Conservation (phyloP, 345 rosid species). For the Boechera stricta region DNA sequence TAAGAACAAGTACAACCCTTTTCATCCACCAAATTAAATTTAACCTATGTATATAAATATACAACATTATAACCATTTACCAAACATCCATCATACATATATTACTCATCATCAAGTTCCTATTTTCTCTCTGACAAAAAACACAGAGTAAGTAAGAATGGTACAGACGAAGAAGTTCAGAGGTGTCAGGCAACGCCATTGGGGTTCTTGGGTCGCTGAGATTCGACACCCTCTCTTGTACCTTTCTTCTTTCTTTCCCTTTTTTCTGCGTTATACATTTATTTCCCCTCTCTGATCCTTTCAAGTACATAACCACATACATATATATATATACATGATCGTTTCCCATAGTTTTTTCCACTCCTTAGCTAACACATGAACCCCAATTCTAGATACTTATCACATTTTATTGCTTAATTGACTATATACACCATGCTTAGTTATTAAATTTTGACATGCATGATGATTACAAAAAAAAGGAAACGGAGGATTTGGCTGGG, state of each 20-base stretch:
- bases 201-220: constrained; percentile 95
- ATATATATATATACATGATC: constrained; percentile 20
- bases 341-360: background rate
- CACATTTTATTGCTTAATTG: background rate
- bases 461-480: constrained; percentile 39
- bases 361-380: constrained; percentile 24
- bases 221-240: constrained; percentile 88
- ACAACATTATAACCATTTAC: constrained; percentile 40
- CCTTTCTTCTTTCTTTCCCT: constrained; percentile 40
- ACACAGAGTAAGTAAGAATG: constrained; percentile 52
- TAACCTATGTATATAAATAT: constrained; percentile 46
- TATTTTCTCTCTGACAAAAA: constrained; percentile 45
- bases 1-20: constrained; percentile 38
- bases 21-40: constrained; percentile 27
- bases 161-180: constrained; percentile 87
- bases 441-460: constrained; percentile 19
- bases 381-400: background rate
- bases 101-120: constrained; percentile 38
- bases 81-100: constrained; percentile 45
- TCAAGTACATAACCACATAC: constrained; percentile 31
- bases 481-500: constrained; percentile 88
- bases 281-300: constrained; percentile 23
- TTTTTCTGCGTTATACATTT: constrained; percentile 32
- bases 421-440: background rate
- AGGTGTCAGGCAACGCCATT: constrained; percentile 93